These are phyloP conservation scores for Rosa hybrid DNA, from an alignment of 331 rosid genomes.

Conservation along the genomic window DNA sequence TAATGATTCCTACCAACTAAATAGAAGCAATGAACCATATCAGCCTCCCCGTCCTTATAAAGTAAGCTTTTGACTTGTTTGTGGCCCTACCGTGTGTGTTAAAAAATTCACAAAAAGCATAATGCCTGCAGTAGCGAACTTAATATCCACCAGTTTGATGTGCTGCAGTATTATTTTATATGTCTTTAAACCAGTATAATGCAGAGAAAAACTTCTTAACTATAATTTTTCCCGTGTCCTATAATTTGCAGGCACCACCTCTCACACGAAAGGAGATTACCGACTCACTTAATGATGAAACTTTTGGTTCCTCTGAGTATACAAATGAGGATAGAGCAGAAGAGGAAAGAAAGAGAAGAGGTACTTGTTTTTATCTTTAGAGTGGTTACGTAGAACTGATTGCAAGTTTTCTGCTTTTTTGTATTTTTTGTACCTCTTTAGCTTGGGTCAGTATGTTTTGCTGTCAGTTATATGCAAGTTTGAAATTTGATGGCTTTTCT, in stretches of 20 bases:
- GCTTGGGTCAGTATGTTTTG: constrained; percentile 19
- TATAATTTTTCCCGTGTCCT: constrained; percentile 1
- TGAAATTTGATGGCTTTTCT: constrained; percentile 36
- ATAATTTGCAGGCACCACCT: constrained; percentile 70
- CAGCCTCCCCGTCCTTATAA: constrained; percentile 97
- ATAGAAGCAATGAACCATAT: constrained; percentile 78
- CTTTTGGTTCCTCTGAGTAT: constrained; percentile 81
- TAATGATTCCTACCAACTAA: constrained; percentile 54
- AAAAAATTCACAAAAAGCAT: not conserved
- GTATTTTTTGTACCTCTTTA: constrained; percentile 17
- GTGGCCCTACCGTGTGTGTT: not conserved
- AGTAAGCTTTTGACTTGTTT: constrained; percentile 42
- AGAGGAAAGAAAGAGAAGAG: constrained; percentile 98
- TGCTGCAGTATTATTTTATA: constrained; percentile 12
- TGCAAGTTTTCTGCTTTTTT: constrained; percentile 14
- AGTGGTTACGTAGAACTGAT: constrained; percentile 8
- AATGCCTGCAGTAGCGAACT: constrained; percentile 5
- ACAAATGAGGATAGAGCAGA: constrained; percentile 85
- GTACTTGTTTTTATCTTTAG: constrained; percentile 42
- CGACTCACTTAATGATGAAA: constrained; percentile 75
- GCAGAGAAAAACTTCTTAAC: constrained; percentile 4
- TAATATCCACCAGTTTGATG: not conserved
- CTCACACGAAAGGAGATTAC: constrained; percentile 62
- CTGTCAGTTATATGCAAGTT: constrained; percentile 18
- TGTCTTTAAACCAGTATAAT: not conserved